These are phyloP conservation scores for Lactarius indigo DNA, from an alignment of 768 basidiomycete species.

Conservation along the genomic window DNA sequence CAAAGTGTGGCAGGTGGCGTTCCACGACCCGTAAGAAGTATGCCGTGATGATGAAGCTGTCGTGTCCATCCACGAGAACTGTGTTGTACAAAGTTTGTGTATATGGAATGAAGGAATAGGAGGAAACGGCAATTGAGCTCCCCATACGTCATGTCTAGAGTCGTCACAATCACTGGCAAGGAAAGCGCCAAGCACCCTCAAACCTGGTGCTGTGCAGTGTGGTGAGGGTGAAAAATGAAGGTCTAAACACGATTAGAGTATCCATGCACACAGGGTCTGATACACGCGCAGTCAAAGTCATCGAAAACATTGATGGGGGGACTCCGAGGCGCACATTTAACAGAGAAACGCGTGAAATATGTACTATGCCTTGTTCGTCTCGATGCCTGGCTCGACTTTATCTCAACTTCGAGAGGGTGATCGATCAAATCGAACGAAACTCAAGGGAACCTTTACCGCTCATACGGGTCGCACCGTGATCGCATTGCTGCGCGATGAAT, in stretches of 20 bases:
- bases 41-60: background rate
- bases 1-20: conserved; percentile 62
- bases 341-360: background rate
- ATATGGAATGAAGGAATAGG: background rate
- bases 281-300: background rate
- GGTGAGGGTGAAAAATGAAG: background rate
- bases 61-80: background rate
- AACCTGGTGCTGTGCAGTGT: background rate
- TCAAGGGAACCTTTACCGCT: background rate
- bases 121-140: background rate
- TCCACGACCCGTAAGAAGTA: conserved; percentile 31
- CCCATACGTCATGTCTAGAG: background rate
- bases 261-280: background rate
- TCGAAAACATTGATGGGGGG: background rate
- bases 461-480: background rate
- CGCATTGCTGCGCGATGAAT: background rate
- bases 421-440: conserved; percentile 12
- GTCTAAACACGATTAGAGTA: background rate
- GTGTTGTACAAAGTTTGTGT: background rate
- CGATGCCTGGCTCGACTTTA: background rate
- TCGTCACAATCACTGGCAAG: background rate
- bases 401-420: background rate
- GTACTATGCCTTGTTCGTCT: background rate
- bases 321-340: background rate
- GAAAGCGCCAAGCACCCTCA: background rate